Conservation (phyloP, 257 asterid species). For the Primulina tabacum region DNA sequence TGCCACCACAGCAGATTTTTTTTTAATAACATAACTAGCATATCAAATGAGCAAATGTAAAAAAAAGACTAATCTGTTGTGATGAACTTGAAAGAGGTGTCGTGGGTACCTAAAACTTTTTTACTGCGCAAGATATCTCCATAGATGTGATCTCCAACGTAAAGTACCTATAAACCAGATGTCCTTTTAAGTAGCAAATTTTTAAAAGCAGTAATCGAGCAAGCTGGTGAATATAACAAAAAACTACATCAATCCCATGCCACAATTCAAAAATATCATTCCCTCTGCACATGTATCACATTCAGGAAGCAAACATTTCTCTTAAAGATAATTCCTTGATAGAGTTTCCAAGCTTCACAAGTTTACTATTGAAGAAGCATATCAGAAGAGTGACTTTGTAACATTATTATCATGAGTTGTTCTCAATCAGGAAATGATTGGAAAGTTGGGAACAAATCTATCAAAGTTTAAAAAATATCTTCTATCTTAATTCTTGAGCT, state of each 20-base stretch:
- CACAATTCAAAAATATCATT: conserved; percentile 2
- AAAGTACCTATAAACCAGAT: conserved; percentile 68
- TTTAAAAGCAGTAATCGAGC: neutral
- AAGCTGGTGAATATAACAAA: conserved; percentile 11
- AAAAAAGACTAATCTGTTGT: neutral
- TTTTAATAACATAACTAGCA: no score
- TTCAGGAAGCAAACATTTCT: neutral
- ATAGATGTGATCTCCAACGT: conserved; percentile 97
- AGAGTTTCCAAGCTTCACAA: neutral
- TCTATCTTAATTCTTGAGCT: neutral
- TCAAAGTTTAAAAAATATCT: conserved; percentile 9
- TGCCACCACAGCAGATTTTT: no score
- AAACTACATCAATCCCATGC: conserved; percentile 21
- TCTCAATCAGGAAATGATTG: conserved; percentile 4
- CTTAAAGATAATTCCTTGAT: neutral
- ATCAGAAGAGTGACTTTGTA: neutral
- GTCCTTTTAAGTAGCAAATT: conserved; percentile 19
- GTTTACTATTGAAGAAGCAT: conserved; percentile 9
- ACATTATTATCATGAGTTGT: conserved; percentile 8
- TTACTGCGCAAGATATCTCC: conserved; percentile 97
- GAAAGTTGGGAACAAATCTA: conserved; percentile 7
- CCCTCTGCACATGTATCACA: neutral
- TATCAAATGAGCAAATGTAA: neutral
- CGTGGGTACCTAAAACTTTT: conserved; percentile 73
- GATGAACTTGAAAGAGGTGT: neutral